Conservation (phyloP, 2,329 filamentous ascomycete genomes). For the Leptographium lundbergii region DNA sequence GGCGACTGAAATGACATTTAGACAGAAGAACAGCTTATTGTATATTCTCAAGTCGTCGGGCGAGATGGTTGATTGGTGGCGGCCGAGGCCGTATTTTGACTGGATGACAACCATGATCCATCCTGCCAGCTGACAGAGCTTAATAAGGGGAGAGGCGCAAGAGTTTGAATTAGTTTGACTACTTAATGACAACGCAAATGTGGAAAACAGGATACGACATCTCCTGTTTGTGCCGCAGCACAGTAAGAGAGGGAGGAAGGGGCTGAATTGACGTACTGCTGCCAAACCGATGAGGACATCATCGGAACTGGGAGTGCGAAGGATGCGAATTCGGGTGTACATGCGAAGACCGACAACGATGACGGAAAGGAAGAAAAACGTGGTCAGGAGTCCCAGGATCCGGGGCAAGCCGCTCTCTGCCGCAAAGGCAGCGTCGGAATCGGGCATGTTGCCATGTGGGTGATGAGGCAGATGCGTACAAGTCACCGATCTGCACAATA, state of each 20-base stretch:
- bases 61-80: constrained; percentile 25
- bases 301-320: constrained; percentile 1
- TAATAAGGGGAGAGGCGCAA: background rate
- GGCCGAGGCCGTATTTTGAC: constrained; percentile 31
- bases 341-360: constrained; percentile 1
- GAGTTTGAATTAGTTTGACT: background rate
- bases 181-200: background rate
- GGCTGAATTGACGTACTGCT: background rate
- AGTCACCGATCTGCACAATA: background rate
- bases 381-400: constrained; percentile 13
- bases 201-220: background rate
- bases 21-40: constrained; percentile 28
- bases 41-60: constrained; percentile 20
- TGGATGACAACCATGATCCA: constrained; percentile 27
- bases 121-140: constrained; percentile 19
- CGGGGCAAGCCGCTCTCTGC: constrained; percentile 15
- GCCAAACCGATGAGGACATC: constrained; percentile 3
- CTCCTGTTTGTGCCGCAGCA: background rate
- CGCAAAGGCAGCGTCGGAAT: constrained; percentile 10
- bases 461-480: background rate
- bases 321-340: constrained; percentile 1
- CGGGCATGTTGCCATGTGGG: background rate
- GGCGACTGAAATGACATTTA: constrained; percentile 30
- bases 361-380: constrained; percentile 1
- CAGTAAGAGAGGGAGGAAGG: background rate